These are phyloP conservation scores for Hamamelis virginiana DNA, from an alignment of 164 flowering plant species.

Conservation along the genomic window DNA sequence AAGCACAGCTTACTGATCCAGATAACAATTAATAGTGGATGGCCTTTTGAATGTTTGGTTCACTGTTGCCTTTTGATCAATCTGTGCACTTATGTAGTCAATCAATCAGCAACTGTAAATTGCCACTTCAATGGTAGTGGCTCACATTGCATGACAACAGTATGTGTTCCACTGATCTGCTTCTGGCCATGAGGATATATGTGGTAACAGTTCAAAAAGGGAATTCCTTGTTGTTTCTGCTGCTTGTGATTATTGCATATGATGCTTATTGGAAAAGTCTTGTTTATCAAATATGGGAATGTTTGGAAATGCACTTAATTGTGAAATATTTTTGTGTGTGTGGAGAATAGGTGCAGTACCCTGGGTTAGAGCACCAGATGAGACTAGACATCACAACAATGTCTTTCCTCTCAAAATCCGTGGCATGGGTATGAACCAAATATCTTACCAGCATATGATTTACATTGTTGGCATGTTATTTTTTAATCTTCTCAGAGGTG, in stretches of 20 bases:
- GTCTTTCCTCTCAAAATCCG: conserved; percentile 64
- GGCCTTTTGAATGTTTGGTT: too few relatives aligned
- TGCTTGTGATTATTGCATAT: too few relatives aligned
- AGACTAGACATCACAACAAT: conserved; percentile 67
- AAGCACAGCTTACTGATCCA: neutral
- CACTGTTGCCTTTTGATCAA: too few relatives aligned
- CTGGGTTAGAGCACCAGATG: conserved; percentile 74
- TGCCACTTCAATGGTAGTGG: neutral
- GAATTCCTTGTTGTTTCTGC: too few relatives aligned
- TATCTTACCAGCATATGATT: neutral
- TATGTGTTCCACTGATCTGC: neutral
- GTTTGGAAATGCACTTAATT: too few relatives aligned
- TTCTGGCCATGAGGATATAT: neutral
- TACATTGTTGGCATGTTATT: neutral
- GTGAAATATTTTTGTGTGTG: neutral
- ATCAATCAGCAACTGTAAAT: neutral
- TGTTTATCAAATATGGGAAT: too few relatives aligned
- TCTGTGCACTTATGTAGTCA: too few relatives aligned
- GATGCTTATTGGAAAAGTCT: too few relatives aligned
- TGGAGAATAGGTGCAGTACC: conserved; percentile 82
- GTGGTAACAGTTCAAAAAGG: neutral
- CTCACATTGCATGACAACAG: neutral
- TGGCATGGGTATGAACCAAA: conserved; percentile 60
- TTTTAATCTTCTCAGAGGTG: neutral
- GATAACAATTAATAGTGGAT: too few relatives aligned